Conservation (phyloP, 2,329 filamentous ascomycete genomes). For the Monosporascus sp. region DNA sequence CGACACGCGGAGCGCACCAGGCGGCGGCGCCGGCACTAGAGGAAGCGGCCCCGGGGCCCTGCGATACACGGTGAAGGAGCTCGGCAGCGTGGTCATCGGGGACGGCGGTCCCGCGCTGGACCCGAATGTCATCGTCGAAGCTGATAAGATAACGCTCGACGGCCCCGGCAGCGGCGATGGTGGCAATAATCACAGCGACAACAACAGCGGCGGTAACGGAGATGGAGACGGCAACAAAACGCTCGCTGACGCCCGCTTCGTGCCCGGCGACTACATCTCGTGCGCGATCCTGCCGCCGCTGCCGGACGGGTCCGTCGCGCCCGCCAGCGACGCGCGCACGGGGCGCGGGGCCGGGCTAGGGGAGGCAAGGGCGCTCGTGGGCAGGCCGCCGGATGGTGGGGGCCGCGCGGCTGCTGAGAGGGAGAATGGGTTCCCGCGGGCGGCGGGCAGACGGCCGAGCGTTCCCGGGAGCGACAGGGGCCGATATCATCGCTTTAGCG, state of each 20-base stretch:
- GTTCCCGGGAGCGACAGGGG: slow-evolving; percentile 32
- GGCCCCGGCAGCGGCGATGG: slow-evolving; percentile 34
- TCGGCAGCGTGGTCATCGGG: slow-evolving; percentile 79
- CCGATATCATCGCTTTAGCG: slow-evolving; percentile 34
- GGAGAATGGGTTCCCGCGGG: slow-evolving; percentile 39
- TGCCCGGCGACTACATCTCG: slow-evolving; percentile 83
- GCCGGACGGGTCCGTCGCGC: slow-evolving; percentile 67
- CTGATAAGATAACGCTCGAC: slow-evolving; percentile 21
- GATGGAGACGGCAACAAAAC: slow-evolving; percentile 65
- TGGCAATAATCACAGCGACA: slow-evolving; percentile 21
- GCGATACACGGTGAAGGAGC: slow-evolving; percentile 70
- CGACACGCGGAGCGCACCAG: slow-evolving; percentile 47
- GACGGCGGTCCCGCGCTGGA: slow-evolving; percentile 41
- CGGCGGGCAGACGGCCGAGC: slow-evolving; percentile 32
- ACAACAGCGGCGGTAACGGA: slow-evolving; percentile 13
- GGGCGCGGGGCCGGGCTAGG: slow-evolving; percentile 35
- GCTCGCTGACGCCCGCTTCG: slow-evolving; percentile 70
- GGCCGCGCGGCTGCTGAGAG: slow-evolving; percentile 26
- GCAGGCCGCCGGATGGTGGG: slow-evolving; percentile 17
- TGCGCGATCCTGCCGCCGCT: slow-evolving; percentile 76
- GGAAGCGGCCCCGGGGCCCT: slow-evolving; percentile 25
- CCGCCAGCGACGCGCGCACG: slow-evolving; percentile 46
- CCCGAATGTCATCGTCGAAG: slow-evolving; percentile 26
- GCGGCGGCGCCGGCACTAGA: slow-evolving; percentile 3
- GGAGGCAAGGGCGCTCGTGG: slow-evolving; percentile 26